Evolutionary conservation across 225 moss, liverwort and hornwort genomes (phyloP).

Genomic region (Polytrichum formosum): DNA sequence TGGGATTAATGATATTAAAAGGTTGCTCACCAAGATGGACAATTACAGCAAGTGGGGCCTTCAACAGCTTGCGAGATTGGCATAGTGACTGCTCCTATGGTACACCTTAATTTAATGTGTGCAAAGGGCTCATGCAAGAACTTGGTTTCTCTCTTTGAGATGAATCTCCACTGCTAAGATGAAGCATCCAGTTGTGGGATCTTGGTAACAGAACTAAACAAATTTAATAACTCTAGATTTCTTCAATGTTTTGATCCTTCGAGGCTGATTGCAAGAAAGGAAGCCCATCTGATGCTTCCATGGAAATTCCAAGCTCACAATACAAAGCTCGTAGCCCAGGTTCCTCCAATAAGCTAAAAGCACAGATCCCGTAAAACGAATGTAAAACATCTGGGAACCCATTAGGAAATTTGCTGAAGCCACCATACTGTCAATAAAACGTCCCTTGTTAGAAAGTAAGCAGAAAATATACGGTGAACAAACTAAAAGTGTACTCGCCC

Average conservation of each 20-base stretch:
- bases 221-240: too few relatives aligned
- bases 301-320: conserved; percentile 79
- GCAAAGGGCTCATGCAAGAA: too few relatives aligned
- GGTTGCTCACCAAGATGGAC: too few relatives aligned
- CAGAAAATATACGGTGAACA: background rate
- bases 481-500: background rate
- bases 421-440: conserved; percentile 67
- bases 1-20: too few relatives aligned
- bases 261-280: background rate
- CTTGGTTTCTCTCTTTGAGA: too few relatives aligned
- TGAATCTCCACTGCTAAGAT: too few relatives aligned
- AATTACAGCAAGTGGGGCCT: too few relatives aligned
- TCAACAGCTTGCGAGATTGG: too few relatives aligned
- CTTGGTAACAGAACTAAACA: too few relatives aligned
- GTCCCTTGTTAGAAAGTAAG: background rate
- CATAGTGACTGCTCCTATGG: too few relatives aligned
- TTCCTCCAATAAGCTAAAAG: conserved; percentile 81
- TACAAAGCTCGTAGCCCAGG: conserved; percentile 60
- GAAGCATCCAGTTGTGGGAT: too few relatives aligned
- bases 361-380: conserved; percentile 85
- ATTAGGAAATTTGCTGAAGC: conserved; percentile 74
- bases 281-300: conserved; percentile 51
- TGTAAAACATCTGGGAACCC: conserved; percentile 77
- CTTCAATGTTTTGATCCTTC: background rate
- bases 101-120: too few relatives aligned